Percentiles rank a stretch among this genome's conserved stretches.
Conservation (phyloP, 2,329 filamentous ascomycete species). For the Fonsecaea nubica region DNA sequence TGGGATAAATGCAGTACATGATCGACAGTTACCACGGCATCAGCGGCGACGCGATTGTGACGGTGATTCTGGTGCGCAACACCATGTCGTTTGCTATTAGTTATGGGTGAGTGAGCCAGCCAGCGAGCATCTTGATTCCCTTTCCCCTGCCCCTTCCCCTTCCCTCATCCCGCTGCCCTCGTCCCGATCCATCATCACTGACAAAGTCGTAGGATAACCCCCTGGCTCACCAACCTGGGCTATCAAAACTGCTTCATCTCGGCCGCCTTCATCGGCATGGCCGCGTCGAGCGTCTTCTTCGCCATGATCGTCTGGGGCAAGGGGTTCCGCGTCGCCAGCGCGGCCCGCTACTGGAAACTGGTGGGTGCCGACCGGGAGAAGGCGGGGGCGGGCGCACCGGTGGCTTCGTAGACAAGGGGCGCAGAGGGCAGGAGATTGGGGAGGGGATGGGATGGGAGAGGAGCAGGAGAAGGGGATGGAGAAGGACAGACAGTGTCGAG, state of each 20-base stretch:
- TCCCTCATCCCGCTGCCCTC: too few relatives aligned
- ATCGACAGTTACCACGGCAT: slow-evolving; percentile 59
- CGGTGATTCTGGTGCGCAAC: slow-evolving; percentile 58
- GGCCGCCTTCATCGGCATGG: slow-evolving; percentile 50
- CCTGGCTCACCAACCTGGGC: slow-evolving; percentile 52
- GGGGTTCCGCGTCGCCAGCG: slow-evolving; percentile 44
- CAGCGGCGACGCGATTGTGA: slow-evolving; percentile 58
- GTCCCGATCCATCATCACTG: too few relatives aligned
- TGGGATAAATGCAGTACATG: slow-evolving; percentile 45
- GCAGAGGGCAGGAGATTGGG: too few relatives aligned
- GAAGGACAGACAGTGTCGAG: too few relatives aligned
- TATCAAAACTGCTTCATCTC: slow-evolving; percentile 50
- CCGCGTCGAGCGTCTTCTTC: slow-evolving; percentile 47
- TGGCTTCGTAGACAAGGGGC: too few relatives aligned
- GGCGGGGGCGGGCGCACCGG: neutral
- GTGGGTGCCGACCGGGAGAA: slow-evolving; percentile 36
- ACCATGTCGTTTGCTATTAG: slow-evolving; percentile 59
- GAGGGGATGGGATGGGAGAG: too few relatives aligned
- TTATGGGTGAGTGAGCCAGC: slow-evolving; percentile 27
- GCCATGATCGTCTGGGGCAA: slow-evolving; percentile 51
- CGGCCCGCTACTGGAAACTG: slow-evolving; percentile 48
- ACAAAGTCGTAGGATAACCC: slow-evolving; percentile 53
- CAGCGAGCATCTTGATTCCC: too few relatives aligned
- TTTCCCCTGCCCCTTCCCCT: neutral
- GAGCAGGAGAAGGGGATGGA: too few relatives aligned